A percentile compares a stretch with the other conserved stretches of the same genome.
Conservation (phyloP, 2,329 filamentous ascomycete species). For the Pseudopyricularia cyperi region DNA sequence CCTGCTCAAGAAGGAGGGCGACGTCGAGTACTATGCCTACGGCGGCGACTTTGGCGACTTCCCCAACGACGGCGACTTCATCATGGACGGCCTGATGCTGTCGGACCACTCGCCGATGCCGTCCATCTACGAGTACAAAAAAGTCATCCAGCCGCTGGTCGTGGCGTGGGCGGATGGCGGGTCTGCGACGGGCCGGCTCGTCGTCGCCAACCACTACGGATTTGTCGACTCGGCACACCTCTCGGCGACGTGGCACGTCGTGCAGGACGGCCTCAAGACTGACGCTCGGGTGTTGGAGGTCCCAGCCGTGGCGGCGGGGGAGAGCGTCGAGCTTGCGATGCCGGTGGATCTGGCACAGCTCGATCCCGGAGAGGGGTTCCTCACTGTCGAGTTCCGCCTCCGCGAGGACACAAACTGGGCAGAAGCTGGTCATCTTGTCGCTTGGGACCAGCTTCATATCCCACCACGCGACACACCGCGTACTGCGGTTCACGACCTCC, state of each 20-base stretch:
- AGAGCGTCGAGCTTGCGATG: neutral
- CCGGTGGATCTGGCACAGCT: neutral
- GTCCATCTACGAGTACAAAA: conserved; percentile 29
- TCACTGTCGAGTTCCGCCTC: neutral
- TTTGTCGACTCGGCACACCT: conserved; percentile 19
- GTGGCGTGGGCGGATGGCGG: conserved; percentile 17
- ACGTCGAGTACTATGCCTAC: conserved; percentile 37
- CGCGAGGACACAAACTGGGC: neutral
- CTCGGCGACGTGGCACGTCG: conserved; percentile 10
- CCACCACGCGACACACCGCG: neutral
- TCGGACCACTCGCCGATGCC: conserved; percentile 27
- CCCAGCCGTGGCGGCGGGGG: neutral
- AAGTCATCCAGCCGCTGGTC: conserved; percentile 33
- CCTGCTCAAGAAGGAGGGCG: neutral
- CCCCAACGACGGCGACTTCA: conserved; percentile 46
- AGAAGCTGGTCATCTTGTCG: neutral
- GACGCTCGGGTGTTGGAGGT: neutral
- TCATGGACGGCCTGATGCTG: conserved; percentile 40
- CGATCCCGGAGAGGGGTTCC: neutral
- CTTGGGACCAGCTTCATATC: neutral
- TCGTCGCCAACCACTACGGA: conserved; percentile 24
- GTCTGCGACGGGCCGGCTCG: conserved; percentile 8
- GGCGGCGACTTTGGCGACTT: conserved; percentile 50
- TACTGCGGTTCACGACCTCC: neutral
- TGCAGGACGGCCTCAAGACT: neutral